phyloP scores from a whole-genome alignment of 2,329 filamentous ascomycete species.

The Penicillium expansum region DNA sequence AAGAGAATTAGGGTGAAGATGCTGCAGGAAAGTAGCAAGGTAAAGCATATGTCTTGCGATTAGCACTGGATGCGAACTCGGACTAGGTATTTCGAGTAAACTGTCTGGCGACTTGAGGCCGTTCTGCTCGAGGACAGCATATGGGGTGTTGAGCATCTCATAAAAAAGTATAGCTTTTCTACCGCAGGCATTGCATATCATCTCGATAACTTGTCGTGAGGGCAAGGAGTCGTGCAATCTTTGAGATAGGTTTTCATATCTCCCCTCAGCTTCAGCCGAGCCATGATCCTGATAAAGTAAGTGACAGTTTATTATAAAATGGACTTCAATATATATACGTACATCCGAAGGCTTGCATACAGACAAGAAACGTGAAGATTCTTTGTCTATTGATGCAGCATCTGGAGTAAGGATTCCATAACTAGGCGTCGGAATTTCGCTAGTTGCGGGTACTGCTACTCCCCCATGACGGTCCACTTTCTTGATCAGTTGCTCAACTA shows the following conservation, averaged over 20 bases:
- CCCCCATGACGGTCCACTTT: neutral
- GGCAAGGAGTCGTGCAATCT: neutral
- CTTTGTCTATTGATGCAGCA: neutral
- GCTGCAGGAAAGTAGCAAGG: slow-evolving; percentile 49
- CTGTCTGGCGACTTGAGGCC: slow-evolving; percentile 24
- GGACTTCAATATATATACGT: neutral
- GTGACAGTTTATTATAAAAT: neutral
- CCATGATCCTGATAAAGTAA: neutral
- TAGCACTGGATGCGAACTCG: slow-evolving; percentile 47
- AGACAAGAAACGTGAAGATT: neutral
- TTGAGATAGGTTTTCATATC: neutral
- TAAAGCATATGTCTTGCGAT: slow-evolving; percentile 51
- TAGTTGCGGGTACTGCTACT: neutral
- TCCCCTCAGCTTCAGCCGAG: neutral
- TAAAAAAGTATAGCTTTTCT: slow-evolving; percentile 32
- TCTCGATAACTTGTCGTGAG: neutral
- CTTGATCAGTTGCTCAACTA: neutral
- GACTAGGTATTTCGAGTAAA: slow-evolving; percentile 24
- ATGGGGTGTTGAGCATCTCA: slow-evolving; percentile 37
- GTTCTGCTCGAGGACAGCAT: slow-evolving; percentile 29
- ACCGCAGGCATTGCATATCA: neutral
- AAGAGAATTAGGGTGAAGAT: slow-evolving; percentile 37
- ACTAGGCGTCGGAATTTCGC: neutral
- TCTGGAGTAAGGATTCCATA: neutral
- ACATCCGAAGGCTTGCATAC: neutral